phyloP scores from a whole-genome alignment of 768 basidiomycete species.

The Suillus paluster region DNA sequence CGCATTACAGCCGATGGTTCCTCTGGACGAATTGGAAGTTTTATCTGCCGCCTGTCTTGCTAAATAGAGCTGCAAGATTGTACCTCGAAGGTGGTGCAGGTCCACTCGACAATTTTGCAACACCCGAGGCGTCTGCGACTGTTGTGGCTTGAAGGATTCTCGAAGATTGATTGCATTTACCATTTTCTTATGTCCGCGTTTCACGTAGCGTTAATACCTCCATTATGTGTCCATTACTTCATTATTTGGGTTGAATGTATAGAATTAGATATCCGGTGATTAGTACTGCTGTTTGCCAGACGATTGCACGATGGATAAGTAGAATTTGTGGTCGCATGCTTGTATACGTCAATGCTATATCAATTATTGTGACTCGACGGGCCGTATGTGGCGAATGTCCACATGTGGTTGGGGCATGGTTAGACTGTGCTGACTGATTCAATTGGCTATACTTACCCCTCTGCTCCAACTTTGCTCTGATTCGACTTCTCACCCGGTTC shows the following conservation, averaged over 20 bases:
- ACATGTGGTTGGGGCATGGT: conserved; percentile 9
- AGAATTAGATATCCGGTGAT: not conserved
- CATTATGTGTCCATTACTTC: not conserved
- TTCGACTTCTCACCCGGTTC: conserved; percentile 9
- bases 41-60: conserved; percentile 54
- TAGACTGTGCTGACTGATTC: conserved; percentile 14
- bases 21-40: conserved; percentile 71
- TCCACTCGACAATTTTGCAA: conserved; percentile 48
- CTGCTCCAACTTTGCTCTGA: conserved; percentile 11
- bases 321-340: not conserved
- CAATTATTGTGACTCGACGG: not conserved
- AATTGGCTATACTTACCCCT: conserved; percentile 5
- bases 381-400: not conserved
- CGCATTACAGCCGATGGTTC: conserved; percentile 69
- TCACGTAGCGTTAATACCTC: not conserved
- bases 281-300: not conserved
- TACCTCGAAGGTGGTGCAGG: conserved; percentile 57
- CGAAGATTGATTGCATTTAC: conserved; percentile 4
- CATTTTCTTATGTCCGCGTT: not conserved
- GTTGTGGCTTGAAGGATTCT: conserved; percentile 16
- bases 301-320: too few relatives aligned
- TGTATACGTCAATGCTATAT: conserved; percentile 8
- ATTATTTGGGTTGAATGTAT: not conserved
- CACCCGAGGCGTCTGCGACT: conserved; percentile 29
- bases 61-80: conserved; percentile 31